A percentile compares a stretch with the other conserved stretches of the same genome.
These are phyloP conservation scores for Themeda triandra DNA, from an alignment of 176 grass and related monocot species.

Conservation along the genomic window DNA sequence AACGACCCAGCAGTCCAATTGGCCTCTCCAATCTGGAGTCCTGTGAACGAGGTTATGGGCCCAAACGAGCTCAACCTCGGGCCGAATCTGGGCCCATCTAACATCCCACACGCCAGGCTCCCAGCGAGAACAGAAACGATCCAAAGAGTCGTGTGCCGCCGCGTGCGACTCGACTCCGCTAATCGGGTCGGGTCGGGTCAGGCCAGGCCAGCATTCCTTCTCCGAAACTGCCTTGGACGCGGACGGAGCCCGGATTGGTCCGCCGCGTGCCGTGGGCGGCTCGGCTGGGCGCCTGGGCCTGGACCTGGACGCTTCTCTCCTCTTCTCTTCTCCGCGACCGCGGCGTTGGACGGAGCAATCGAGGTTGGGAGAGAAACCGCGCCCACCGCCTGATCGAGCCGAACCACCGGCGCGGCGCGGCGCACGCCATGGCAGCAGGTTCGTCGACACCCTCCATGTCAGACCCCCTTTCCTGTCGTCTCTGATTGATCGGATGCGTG, in stretches of 20 bases:
- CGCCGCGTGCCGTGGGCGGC: background rate
- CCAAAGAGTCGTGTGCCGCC: too few relatives aligned
- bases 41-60: too few relatives aligned
- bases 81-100: too few relatives aligned
- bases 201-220: too few relatives aligned
- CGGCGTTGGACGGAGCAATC: slow-evolving; percentile 13
- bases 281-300: too few relatives aligned
- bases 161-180: background rate
- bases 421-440: slow-evolving; percentile 24
- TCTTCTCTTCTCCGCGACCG: background rate
- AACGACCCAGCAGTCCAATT: too few relatives aligned
- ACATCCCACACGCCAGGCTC: too few relatives aligned
- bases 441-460: background rate
- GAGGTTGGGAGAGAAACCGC: background rate
- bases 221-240: background rate
- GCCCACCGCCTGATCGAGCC: slow-evolving; percentile 21
- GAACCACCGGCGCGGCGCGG: background rate
- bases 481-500: background rate
- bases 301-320: background rate
- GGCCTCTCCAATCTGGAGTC: too few relatives aligned
- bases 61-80: background rate
- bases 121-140: too few relatives aligned
- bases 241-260: background rate
- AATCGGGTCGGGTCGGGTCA: background rate
- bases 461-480: too few relatives aligned